phyloP scores from a whole-genome alignment of 2,329 filamentous ascomycete species.

The Penicillium sp. region DNA sequence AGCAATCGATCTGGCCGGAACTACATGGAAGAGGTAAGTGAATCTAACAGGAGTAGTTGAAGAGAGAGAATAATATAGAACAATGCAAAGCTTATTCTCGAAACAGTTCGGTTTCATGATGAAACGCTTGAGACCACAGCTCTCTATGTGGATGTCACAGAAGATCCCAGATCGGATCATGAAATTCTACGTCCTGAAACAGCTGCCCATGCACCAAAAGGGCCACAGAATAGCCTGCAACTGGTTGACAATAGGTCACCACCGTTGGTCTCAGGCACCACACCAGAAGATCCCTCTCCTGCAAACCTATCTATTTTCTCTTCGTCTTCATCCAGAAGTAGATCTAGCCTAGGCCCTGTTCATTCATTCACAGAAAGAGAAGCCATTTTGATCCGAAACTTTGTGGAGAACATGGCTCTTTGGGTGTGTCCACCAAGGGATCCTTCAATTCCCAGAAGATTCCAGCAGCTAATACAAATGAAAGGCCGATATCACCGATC shows the following conservation, averaged over 20 bases:
- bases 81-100: neutral
- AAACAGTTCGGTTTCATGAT: slow-evolving; percentile 28
- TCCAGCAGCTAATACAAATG: neutral
- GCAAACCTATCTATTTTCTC: slow-evolving; percentile 9
- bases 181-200: neutral
- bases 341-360: neutral
- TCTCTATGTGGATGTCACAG: slow-evolving; percentile 11
- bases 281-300: slow-evolving; percentile 6
- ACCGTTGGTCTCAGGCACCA: neutral
- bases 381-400: slow-evolving; percentile 32
- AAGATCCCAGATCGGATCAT: neutral
- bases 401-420: slow-evolving; percentile 38
- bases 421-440: slow-evolving; percentile 27
- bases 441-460: neutral
- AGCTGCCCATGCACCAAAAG: neutral
- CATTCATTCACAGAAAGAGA: slow-evolving; percentile 23
- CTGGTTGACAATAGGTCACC: neutral
- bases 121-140: slow-evolving; percentile 24
- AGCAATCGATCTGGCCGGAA: slow-evolving; percentile 18
- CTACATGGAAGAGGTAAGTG: slow-evolving; percentile 20
- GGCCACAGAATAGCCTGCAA: neutral
- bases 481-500: slow-evolving; percentile 39
- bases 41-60: no score
- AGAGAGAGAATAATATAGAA: no score
- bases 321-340: neutral